These are phyloP conservation scores for Chlorella sp. DNA, from an alignment of 139 green algal species.

Conservation along the genomic window DNA sequence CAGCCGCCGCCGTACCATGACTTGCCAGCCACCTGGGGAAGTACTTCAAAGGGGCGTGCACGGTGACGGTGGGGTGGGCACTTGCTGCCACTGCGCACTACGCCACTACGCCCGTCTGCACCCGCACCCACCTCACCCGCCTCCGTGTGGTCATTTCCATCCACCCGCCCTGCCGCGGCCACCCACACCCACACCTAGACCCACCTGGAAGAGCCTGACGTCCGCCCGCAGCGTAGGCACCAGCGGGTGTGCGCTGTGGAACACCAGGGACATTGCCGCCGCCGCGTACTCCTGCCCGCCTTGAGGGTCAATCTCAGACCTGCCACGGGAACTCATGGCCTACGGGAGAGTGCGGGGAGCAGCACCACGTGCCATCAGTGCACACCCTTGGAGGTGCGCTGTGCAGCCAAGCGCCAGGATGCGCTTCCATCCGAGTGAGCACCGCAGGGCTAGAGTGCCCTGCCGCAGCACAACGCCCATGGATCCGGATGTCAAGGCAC, in stretches of 20 bases:
- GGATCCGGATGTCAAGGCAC: background rate
- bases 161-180: background rate
- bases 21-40: conserved; percentile 53
- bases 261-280: conserved; percentile 89
- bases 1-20: conserved; percentile 92
- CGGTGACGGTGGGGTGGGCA: background rate
- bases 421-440: background rate
- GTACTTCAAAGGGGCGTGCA: conserved; percentile 75
- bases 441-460: background rate
- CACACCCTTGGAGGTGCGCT: background rate
- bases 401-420: background rate
- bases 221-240: conserved; percentile 94
- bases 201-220: conserved; percentile 84
- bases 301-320: conserved; percentile 50
- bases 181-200: too few relatives aligned
- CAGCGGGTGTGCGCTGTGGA: conserved; percentile 78
- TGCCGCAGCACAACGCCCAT: too few relatives aligned
- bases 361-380: background rate
- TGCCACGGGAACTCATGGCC: conserved; percentile 64
- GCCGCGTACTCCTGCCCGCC: conserved; percentile 82
- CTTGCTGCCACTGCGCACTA: too few relatives aligned
- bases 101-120: too few relatives aligned
- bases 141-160: background rate
- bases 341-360: conserved; percentile 37
- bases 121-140: too few relatives aligned